Conservation (phyloP, 768 basidiomycete genomes). For the Suillus discolor region DNA sequence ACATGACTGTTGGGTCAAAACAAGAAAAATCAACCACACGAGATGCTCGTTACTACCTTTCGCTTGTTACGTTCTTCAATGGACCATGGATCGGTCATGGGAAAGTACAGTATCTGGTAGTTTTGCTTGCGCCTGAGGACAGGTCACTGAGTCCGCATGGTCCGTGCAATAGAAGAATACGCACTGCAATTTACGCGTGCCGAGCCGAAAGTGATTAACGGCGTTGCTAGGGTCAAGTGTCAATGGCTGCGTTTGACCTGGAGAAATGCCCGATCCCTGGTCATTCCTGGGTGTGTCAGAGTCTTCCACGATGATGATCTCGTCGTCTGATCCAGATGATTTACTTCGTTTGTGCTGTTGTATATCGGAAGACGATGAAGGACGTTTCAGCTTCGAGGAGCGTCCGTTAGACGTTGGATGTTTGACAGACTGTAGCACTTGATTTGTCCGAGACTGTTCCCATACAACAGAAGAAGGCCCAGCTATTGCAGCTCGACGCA, state of each 20-base stretch:
- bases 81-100: conserved; percentile 64
- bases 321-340: conserved; percentile 28
- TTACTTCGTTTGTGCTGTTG: conserved; percentile 31
- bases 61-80: conserved; percentile 49
- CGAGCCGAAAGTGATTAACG: conserved; percentile 53
- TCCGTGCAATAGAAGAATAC: conserved; percentile 20
- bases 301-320: conserved; percentile 26
- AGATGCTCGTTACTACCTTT: conserved; percentile 57
- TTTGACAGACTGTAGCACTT: conserved; percentile 7
- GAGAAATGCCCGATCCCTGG: conserved; percentile 3
- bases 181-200: conserved; percentile 43
- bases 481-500: conserved; percentile 26
- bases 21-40: conserved; percentile 24
- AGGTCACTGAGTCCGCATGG: neutral
- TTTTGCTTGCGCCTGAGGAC: conserved; percentile 41
- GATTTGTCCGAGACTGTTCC: conserved; percentile 17
- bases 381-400: conserved; percentile 22
- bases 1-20: neutral
- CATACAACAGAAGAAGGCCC: conserved; percentile 8
- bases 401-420: conserved; percentile 12
- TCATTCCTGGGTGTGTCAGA: conserved; percentile 14
- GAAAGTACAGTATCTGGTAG: conserved; percentile 86
- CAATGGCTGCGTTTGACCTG: neutral
- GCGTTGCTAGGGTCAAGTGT: conserved; percentile 35
- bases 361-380: conserved; percentile 23